Evolutionary conservation across 2,329 filamentous ascomycete genomes (phyloP), one percentile per base, ranked within the genome.

Genomic region (Hypoxylon sp.): DNA sequence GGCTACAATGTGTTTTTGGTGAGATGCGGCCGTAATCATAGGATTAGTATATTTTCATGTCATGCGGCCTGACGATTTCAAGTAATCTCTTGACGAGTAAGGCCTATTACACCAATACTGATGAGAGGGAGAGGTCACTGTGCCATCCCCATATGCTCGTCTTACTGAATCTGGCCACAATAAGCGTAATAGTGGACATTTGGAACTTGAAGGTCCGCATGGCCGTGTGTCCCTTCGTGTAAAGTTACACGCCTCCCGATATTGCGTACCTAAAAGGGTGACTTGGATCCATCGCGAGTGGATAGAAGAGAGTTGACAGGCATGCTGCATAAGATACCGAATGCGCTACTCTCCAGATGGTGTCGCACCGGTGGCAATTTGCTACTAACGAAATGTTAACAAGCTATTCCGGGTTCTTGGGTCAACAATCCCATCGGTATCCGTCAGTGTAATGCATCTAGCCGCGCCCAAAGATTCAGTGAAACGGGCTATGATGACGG

Each of bases 401-500:
- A 39, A 22, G 39, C 57, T 56, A 60, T 63, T 50, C 69, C 69
- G 58, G 63, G 60, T 54, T 61, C 55, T 58, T 56, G 69, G 69
- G 54, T 71, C 64, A 46, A 60, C 39, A 19, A 35, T 56, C 35
- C 37, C 53, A 37, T 13, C 56, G 51, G 29, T 56, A 60, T 14
- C 53, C 63, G 56, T 48, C 37, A 42, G 29, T 35, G 33, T 53
- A 51, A 70, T 65, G 69, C 66, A 66, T 57, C 66, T 71, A 67
- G 66, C 69, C 66, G 66, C 42, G 60, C 52, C 59, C 57, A 50
- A 26, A 69, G 66, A 65, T 67, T 71, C 56, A 60, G 63, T 65
- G 63, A 71, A 61, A 69, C 60, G 59, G 58, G 59, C 64, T 67
- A 67, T 29, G 51, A 63, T 31, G 63, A 71, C 54, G 66, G 63